A percentile compares a stretch with the other conserved stretches of the same genome.
Conservation (phyloP, 192 early-diverging fungal genomes). For the Coemansia erecta region DNA sequence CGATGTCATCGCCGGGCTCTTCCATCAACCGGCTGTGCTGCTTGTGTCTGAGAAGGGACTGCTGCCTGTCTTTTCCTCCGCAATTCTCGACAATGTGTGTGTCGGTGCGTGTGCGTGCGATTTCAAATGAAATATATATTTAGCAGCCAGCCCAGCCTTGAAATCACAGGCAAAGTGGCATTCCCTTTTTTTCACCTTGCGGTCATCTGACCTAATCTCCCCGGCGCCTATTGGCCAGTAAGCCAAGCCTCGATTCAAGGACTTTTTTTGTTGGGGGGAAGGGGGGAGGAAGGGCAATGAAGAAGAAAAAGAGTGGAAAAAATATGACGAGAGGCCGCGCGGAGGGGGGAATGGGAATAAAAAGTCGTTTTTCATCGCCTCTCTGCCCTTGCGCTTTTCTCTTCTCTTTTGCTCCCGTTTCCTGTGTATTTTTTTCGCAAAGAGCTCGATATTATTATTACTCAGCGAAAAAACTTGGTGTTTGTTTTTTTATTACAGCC, state of each 20-base stretch:
- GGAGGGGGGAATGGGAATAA: background rate
- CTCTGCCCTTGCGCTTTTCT: conserved; percentile 16
- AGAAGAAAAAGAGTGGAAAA: conserved; percentile 6
- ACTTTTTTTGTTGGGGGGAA: background rate
- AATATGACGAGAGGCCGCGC: background rate
- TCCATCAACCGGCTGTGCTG: too few relatives aligned
- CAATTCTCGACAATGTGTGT: too few relatives aligned
- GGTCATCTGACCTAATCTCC: conserved; percentile 5
- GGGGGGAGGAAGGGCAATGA: too few relatives aligned
- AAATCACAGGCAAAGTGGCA: background rate
- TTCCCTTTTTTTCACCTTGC: background rate
- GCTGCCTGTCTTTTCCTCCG: too few relatives aligned
- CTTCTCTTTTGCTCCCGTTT: conserved; percentile 23
- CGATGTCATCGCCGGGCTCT: too few relatives aligned
- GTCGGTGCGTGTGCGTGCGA: too few relatives aligned
- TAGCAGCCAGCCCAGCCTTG: too few relatives aligned
- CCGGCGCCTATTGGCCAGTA: conserved; percentile 10
- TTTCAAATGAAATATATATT: too few relatives aligned
- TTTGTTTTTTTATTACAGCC: too few relatives aligned
- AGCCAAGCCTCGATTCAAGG: conserved; percentile 9
- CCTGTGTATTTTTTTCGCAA: conserved; percentile 43
- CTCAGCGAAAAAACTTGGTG: conserved; percentile 27
- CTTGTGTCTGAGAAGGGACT: too few relatives aligned
- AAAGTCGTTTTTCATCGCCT: background rate
- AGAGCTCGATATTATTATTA: conserved; percentile 24